phyloP scores from a whole-genome alignment of 352 stramenopile species.

The Globisporangium splendens region DNA sequence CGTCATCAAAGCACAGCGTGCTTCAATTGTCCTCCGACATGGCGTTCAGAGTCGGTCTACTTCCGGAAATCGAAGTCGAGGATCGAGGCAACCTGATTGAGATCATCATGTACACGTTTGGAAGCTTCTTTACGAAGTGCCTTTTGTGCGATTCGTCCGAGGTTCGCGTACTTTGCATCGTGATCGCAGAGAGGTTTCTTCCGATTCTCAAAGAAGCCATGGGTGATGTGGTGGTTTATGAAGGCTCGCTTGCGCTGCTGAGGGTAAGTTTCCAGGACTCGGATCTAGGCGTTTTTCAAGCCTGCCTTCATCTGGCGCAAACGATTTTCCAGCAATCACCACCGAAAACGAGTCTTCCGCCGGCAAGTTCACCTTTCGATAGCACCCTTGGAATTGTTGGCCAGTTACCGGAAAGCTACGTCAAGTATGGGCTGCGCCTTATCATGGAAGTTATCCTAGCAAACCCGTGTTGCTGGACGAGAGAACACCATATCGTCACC shows the following conservation, averaged over 20 bases:
- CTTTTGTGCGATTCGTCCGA: constrained; percentile 22
- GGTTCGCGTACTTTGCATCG: constrained; percentile 21
- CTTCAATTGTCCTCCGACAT: too few relatives aligned
- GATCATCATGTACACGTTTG: constrained; percentile 49
- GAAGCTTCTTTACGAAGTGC: constrained; percentile 46
- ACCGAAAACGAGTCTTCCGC: background rate
- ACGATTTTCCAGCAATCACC: constrained; percentile 28
- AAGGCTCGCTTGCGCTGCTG: constrained; percentile 40
- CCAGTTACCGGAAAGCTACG: constrained; percentile 3
- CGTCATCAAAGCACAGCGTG: background rate
- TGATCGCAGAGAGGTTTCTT: constrained; percentile 31
- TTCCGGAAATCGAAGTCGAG: constrained; percentile 8
- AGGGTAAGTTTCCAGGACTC: constrained; percentile 24
- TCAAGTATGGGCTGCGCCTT: constrained; percentile 22
- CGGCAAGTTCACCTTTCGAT: background rate
- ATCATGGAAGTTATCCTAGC: constrained; percentile 29
- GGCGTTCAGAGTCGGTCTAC: background rate
- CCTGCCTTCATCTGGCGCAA: constrained; percentile 32
- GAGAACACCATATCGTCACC: background rate
- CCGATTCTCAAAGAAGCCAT: constrained; percentile 17
- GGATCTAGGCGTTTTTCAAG: constrained; percentile 28
- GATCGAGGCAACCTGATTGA: constrained; percentile 16
- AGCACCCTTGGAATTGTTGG: background rate
- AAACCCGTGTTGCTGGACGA: constrained; percentile 30
- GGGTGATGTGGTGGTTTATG: constrained; percentile 23